These are phyloP conservation scores for Lasiosphaeria ovina DNA, from an alignment of 495 filamentous ascomycete genomes.

Conservation along the genomic window DNA sequence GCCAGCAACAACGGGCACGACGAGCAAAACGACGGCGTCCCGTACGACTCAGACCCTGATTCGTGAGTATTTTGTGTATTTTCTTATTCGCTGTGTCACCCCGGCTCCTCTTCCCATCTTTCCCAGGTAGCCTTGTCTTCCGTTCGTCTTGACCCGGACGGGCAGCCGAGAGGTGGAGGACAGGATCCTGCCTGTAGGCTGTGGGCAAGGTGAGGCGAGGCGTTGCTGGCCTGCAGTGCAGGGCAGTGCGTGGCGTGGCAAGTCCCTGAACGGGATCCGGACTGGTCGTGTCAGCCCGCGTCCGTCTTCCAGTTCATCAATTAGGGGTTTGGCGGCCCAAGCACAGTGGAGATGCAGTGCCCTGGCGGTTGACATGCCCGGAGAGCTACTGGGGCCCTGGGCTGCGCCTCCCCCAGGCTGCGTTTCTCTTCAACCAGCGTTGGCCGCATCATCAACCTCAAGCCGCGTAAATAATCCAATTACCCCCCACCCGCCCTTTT, in stretches of 20 bases:
- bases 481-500: constrained; percentile 7
- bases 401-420: constrained; percentile 26
- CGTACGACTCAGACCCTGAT: constrained; percentile 9
- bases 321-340: no score
- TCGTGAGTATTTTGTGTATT: not conserved
- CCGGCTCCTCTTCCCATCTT: no score
- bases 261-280: no score
- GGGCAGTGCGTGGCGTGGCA: no score
- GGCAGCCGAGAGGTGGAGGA: no score
- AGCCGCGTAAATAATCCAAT: not conserved
- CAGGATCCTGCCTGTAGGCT: no score
- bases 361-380: not conserved
- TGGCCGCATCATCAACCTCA: constrained; percentile 22
- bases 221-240: not conserved
- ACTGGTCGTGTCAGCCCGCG: no score
- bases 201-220: no score
- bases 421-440: constrained; percentile 15
- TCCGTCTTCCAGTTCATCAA: no score
- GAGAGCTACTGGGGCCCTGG: no score
- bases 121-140: no score
- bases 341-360: not conserved
- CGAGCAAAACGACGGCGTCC: constrained; percentile 7
- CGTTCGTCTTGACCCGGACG: no score
- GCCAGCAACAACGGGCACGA: constrained; percentile 25
- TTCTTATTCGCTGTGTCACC: not conserved